phyloP scores from a whole-genome alignment of 1,284 basidiomycete genomes.

The Marasmius tenuissimus region DNA sequence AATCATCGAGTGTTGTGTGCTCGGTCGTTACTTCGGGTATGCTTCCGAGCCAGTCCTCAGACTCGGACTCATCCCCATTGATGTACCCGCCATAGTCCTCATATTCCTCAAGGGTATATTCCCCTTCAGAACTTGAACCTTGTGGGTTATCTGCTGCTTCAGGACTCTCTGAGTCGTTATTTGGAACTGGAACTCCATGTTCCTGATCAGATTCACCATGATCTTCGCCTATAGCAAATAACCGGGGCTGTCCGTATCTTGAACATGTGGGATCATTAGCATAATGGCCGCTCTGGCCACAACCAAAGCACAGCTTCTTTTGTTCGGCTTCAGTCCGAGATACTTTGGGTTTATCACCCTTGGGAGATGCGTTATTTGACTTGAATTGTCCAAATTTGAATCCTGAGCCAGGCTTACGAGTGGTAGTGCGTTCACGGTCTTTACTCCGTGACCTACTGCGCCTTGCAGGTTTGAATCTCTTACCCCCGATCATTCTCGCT shows the following conservation, averaged over 20 bases:
- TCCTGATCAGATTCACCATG: too few relatives aligned
- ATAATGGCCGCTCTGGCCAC: not conserved
- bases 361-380: not conserved
- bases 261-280: not conserved
- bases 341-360: not conserved
- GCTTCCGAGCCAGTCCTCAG: not conserved
- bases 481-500: not conserved
- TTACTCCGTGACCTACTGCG: not conserved
- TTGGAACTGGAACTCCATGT: not conserved
- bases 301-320: not conserved
- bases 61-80: not conserved
- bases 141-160: not conserved
- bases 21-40: not conserved
- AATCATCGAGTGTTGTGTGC: not conserved
- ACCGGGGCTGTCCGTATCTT: not conserved
- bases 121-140: not conserved
- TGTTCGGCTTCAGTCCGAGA: not conserved
- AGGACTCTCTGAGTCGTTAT: not conserved
- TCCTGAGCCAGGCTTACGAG: not conserved
- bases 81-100: conserved; percentile 2
- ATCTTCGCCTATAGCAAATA: not conserved
- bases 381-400: not conserved
- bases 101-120: not conserved
- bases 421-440: not conserved
- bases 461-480: not conserved